Evolutionary conservation across 1,284 basidiomycete species (phyloP).

Genomic region (Sanghuangporus weigelae): DNA sequence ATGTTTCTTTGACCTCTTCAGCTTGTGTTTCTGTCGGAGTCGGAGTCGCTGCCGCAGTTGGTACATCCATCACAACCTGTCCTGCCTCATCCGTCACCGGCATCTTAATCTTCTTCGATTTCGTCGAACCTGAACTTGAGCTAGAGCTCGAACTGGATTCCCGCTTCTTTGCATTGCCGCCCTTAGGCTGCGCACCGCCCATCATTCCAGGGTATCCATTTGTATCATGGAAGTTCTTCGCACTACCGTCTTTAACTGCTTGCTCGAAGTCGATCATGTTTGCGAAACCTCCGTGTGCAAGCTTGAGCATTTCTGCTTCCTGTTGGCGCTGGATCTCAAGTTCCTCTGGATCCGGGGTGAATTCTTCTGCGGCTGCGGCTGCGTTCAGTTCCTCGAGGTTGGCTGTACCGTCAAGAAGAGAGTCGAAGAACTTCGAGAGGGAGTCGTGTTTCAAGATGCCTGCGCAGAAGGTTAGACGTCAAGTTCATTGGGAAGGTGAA

Average conservation of each 20-base stretch:
- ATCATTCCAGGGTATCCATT: conserved; percentile 42
- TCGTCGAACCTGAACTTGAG: conserved; percentile 20
- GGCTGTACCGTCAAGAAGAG: conserved; percentile 58
- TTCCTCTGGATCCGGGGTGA: conserved; percentile 37
- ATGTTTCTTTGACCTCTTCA: not conserved
- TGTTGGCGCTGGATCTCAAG: conserved; percentile 44
- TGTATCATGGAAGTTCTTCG: conserved; percentile 38
- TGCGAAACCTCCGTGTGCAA: conserved; percentile 45
- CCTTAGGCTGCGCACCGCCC: conserved; percentile 26
- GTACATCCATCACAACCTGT: conserved; percentile 25
- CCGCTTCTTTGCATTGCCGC: conserved; percentile 17
- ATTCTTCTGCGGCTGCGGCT: conserved; percentile 35
- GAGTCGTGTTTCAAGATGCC: conserved; percentile 61
- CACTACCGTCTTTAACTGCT: conserved; percentile 39
- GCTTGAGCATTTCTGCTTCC: conserved; percentile 46
- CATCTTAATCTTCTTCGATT: conserved; percentile 26
- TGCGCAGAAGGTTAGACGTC: conserved; percentile 24
- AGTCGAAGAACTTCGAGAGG: conserved; percentile 62
- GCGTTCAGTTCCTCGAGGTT: conserved; percentile 42
- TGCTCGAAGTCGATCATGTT: conserved; percentile 50
- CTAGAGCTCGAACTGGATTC: conserved; percentile 3
- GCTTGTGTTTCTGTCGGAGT: conserved; percentile 1
- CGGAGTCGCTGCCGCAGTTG: conserved; percentile 18
- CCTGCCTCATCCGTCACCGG: conserved; percentile 28
- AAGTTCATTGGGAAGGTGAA: not conserved